phyloP scores from a whole-genome alignment of 805 yeast genomes.

The Nakazawaea populi region DNA sequence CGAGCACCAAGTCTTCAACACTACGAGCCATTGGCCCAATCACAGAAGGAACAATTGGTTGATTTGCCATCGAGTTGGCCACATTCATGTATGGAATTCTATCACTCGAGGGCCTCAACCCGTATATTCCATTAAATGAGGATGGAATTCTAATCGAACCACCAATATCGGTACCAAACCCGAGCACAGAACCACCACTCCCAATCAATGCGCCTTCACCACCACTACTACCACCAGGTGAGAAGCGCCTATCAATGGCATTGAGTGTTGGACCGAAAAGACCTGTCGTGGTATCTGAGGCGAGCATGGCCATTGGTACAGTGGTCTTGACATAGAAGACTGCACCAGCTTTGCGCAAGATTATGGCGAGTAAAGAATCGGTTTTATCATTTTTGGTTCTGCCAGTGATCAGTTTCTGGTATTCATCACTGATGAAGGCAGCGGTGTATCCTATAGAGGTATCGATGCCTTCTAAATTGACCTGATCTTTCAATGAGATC shows the following conservation, averaged over 20 bases:
- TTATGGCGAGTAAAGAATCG: conserved; percentile 16
- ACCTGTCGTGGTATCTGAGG: conserved; percentile 46
- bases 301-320: conserved; percentile 58
- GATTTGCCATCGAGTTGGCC: conserved; percentile 27
- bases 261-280: conserved; percentile 47
- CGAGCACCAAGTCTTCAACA: conserved; percentile 27
- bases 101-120: conserved; percentile 26
- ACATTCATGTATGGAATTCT: conserved; percentile 27
- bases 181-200: conserved; percentile 38
- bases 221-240: conserved; percentile 62
- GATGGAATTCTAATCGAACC: conserved; percentile 32
- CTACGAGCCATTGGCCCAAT: conserved; percentile 28
- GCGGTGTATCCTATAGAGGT: conserved; percentile 20
- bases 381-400: conserved; percentile 6
- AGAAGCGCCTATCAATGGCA: conserved; percentile 42
- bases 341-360: conserved; percentile 18
- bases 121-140: conserved; percentile 26
- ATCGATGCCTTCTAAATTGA: conserved; percentile 30
- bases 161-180: conserved; percentile 35
- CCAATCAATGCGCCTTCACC: conserved; percentile 61
- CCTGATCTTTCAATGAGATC: conserved; percentile 50
- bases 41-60: conserved; percentile 26
- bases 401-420: conserved; percentile 15
- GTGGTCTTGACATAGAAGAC: conserved; percentile 49
- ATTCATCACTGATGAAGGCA: conserved; percentile 22